These are phyloP conservation scores for Dictyostelium capitatum DNA, from an alignment of 78 protist species.

Conservation along the genomic window DNA sequence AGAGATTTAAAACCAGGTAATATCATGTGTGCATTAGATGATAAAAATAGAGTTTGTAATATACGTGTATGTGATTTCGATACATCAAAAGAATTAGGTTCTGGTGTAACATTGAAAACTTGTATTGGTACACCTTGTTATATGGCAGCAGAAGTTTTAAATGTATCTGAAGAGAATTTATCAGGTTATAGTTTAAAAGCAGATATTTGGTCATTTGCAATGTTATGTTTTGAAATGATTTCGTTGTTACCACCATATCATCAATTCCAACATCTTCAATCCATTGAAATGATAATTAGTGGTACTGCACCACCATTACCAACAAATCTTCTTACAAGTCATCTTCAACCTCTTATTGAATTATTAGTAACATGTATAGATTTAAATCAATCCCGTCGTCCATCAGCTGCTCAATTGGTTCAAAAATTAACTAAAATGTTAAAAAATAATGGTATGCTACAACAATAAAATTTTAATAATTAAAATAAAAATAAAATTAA, in stretches of 20 bases:
- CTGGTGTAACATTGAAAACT: slow-evolving; percentile 48
- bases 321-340: background rate
- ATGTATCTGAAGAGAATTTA: background rate
- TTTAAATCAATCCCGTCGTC: slow-evolving; percentile 55
- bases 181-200: slow-evolving; percentile 62
- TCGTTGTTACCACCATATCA: slow-evolving; percentile 63
- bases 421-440: slow-evolving; percentile 41
- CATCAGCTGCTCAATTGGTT: slow-evolving; percentile 49
- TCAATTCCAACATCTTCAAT: slow-evolving; percentile 64
- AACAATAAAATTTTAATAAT: too few relatives aligned
- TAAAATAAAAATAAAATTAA: too few relatives aligned
- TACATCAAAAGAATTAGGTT: slow-evolving; percentile 29
- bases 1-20: slow-evolving; percentile 79
- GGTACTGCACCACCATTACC: slow-evolving; percentile 74
- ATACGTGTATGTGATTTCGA: slow-evolving; percentile 72
- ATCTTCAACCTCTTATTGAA: slow-evolving; percentile 46
- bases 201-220: slow-evolving; percentile 79
- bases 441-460: slow-evolving; percentile 26
- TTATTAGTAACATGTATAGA: slow-evolving; percentile 47
- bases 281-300: slow-evolving; percentile 67
- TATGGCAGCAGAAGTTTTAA: slow-evolving; percentile 75
- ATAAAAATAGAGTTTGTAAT: slow-evolving; percentile 31
- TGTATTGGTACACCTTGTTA: slow-evolving; percentile 79
- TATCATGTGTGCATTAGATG: slow-evolving; percentile 72
- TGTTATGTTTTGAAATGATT: slow-evolving; percentile 68